Evolutionary conservation across 306 rosid genomes (phyloP).

Genomic region (Oemleria cerasiformis): DNA sequence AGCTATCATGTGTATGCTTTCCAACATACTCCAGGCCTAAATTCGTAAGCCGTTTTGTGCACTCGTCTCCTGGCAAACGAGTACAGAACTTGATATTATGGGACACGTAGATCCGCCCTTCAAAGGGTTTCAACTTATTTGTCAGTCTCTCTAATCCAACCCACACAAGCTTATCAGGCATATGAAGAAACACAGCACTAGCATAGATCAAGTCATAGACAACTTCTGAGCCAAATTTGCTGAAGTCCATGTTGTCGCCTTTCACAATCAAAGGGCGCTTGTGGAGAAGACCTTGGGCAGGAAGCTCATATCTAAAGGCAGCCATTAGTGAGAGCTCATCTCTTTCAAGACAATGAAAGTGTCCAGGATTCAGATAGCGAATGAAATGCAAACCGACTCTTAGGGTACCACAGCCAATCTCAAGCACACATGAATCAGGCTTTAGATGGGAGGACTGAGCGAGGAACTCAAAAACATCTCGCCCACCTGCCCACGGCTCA

Average conservation of each 20-base stretch:
- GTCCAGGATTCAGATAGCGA: slow-evolving; percentile 63
- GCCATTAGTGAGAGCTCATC: slow-evolving; percentile 93
- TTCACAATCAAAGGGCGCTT: slow-evolving; percentile 80
- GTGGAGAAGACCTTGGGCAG: slow-evolving; percentile 77
- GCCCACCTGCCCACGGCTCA: slow-evolving; percentile 97
- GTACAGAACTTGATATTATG: slow-evolving; percentile 88
- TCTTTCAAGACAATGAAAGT: slow-evolving; percentile 78
- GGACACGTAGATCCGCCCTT: slow-evolving; percentile 79
- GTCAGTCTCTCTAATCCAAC: slow-evolving; percentile 70
- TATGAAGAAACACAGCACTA: slow-evolving; percentile 92
- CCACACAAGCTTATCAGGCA: slow-evolving; percentile 93
- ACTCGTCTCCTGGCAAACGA: slow-evolving; percentile 79
- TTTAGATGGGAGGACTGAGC: slow-evolving; percentile 57
- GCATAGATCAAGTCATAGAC: slow-evolving; percentile 78
- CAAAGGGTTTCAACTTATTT: slow-evolving; percentile 53
- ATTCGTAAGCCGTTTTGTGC: slow-evolving; percentile 56
- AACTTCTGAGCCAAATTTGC: slow-evolving; percentile 48
- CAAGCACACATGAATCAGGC: slow-evolving; percentile 59
- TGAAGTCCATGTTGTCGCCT: slow-evolving; percentile 82
- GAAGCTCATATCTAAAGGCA: slow-evolving; percentile 85
- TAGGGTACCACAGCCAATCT: slow-evolving; percentile 95
- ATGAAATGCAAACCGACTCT: slow-evolving; percentile 91
- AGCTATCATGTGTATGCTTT: slow-evolving; percentile 80
- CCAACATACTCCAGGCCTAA: slow-evolving; percentile 81
- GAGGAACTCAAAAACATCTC: slow-evolving; percentile 84